Evolutionary conservation across 768 basidiomycete species (phyloP), one percentile per base, ranked within the genome.

Genomic region (Mycena galericulata): DNA sequence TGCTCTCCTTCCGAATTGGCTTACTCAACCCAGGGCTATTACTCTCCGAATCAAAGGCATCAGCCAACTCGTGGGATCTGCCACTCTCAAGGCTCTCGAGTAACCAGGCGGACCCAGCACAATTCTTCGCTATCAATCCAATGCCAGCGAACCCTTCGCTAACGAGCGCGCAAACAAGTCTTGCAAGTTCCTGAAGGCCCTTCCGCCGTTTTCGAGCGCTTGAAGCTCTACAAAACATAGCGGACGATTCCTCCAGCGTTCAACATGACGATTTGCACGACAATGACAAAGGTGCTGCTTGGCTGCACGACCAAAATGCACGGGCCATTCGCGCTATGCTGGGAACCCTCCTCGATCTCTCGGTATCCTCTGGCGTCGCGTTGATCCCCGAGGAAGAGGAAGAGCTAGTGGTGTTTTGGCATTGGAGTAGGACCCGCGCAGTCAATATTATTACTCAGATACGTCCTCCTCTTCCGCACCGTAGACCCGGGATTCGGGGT

Each of bases 271-370:
- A 83, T 27, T 77, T 86, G 26, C 81, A 84, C n/a, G 85, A 85
- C 8, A 85, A 85, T 61, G 89, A 92, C 74, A 87, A 93, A 11
- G 92, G 93, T 0, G 88, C 88, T 9, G 88, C 91, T 29, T 97
- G 95, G 95, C 77, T 97, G 47, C 86, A 87, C 38, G 94, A 96
- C 72, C 95, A 97, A 77, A 92, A 89, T 54, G 85, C 88, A 34
- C 87, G 93, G 15, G 84, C 86, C 0, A 84, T 90, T 55, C 86
- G 87, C 49, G 85, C 86, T 22, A 88, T 88, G 82, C 80, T 92
- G 9, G 91, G 91, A n/a, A 82, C 77, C 3, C 67, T 85, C 22
- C 88, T 89, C 4, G 88, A 85, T 43, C 87, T 88, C 15, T 91
- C 90, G 3, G 85, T 85, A 49, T 83, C 86, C 2, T 90, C 91